These are phyloP conservation scores for Phytophthora crassamura DNA, from an alignment of 352 stramenopile genomes.

Conservation along the genomic window DNA sequence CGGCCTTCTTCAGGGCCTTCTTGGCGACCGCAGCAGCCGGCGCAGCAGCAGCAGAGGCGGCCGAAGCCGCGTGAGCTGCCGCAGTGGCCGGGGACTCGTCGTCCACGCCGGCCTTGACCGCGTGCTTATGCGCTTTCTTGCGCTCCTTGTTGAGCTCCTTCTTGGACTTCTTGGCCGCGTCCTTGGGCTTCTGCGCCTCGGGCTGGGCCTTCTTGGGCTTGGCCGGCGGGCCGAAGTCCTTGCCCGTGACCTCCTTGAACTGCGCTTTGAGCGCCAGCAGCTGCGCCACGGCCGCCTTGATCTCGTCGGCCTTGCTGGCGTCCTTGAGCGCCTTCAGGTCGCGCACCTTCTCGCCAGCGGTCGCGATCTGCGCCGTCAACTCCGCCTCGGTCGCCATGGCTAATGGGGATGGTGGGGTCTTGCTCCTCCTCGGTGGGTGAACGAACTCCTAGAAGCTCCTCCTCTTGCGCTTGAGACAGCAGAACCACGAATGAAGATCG, in stretches of 20 bases:
- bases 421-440: not conserved
- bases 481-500: constrained; percentile 45
- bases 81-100: constrained; percentile 21
- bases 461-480: constrained; percentile 22
- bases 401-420: not conserved
- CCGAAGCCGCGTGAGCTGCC: constrained; percentile 14
- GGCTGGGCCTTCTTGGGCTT: constrained; percentile 62
- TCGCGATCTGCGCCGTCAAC: constrained; percentile 64
- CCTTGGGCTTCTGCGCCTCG: constrained; percentile 31
- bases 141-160: constrained; percentile 91
- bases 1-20: constrained; percentile 43
- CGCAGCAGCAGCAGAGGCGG: constrained; percentile 6
- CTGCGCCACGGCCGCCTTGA: constrained; percentile 59
- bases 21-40: constrained; percentile 18
- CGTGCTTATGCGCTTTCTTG: constrained; percentile 85
- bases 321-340: constrained; percentile 71
- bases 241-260: constrained; percentile 80
- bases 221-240: constrained; percentile 69
- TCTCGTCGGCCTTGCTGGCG: constrained; percentile 47
- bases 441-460: not conserved
- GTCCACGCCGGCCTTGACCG: constrained; percentile 61
- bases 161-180: constrained; percentile 82
- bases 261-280: constrained; percentile 78
- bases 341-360: constrained; percentile 78
- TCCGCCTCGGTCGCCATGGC: constrained; percentile 59